Percentiles rank a stretch among this genome's conserved stretches.
phyloP scores from a whole-genome alignment of 2,329 filamentous ascomycete genomes.

The Aspergillus sp. region DNA sequence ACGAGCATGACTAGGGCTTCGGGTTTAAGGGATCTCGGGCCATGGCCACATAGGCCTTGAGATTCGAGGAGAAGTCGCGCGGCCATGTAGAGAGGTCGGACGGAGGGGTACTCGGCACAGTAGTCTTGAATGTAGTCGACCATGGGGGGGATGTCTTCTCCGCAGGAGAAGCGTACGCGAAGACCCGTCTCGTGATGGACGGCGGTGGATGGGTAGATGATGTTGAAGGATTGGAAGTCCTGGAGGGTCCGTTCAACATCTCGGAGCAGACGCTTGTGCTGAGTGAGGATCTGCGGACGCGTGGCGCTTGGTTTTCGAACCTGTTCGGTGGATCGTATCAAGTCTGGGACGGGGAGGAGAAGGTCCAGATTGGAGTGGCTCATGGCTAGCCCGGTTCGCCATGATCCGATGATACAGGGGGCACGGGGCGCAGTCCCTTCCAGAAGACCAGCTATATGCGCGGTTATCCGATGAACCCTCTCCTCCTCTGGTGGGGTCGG shows the following conservation, averaged over 20 bases:
- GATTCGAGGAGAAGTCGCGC: conserved; percentile 54
- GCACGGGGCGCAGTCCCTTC: conserved; percentile 28
- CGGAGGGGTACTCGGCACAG: conserved; percentile 50
- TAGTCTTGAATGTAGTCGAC: conserved; percentile 50
- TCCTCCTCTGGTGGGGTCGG: conserved; percentile 47
- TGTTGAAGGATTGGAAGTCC: conserved; percentile 23
- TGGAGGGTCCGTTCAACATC: conserved; percentile 26
- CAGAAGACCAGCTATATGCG: conserved; percentile 32
- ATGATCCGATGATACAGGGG: conserved; percentile 56
- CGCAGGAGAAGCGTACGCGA: conserved; percentile 54
- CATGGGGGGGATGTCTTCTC: conserved; percentile 42
- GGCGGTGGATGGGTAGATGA: conserved; percentile 18
- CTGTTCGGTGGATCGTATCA: conserved; percentile 23
- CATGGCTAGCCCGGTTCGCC: conserved; percentile 53
- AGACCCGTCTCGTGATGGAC: conserved; percentile 45
- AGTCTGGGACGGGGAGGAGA: conserved; percentile 37
- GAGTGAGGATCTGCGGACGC: conserved; percentile 32
- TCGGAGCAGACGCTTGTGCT: conserved; percentile 26
- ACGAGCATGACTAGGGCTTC: conserved; percentile 61
- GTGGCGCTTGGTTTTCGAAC: conserved; percentile 37
- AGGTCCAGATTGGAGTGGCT: conserved; percentile 59
- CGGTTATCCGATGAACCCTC: conserved; percentile 27
- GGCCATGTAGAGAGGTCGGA: conserved; percentile 53
- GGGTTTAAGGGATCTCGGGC: conserved; percentile 53
- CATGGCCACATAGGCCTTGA: conserved; percentile 52